Evolutionary conservation across 176 grass and related monocot species (phyloP).

Genomic region (Pharus latifolius): DNA sequence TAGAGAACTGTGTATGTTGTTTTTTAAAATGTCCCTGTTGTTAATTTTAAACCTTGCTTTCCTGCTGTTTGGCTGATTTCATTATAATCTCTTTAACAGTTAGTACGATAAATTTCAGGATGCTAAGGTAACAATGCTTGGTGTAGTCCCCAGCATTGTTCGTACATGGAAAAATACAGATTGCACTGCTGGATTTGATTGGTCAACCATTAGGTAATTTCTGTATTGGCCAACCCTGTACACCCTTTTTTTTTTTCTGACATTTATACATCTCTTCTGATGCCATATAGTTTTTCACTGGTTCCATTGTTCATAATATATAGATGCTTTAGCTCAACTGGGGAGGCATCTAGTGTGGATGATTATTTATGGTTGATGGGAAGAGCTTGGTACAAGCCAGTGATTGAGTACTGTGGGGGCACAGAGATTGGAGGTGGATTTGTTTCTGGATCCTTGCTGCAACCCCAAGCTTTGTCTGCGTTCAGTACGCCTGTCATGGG

Average conservation of each 20-base stretch:
- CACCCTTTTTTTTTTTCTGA: not conserved
- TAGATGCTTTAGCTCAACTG: constrained; percentile 94
- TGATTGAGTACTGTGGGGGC: constrained; percentile 93
- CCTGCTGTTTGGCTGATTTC: not conserved
- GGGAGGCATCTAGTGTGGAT: constrained; percentile 93
- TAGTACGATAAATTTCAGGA: constrained; percentile 45
- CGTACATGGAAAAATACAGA: constrained; percentile 82
- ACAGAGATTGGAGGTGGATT: constrained; percentile 94
- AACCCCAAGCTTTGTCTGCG: constrained; percentile 83
- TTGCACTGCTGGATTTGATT: constrained; percentile 77
- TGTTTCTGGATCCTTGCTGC: constrained; percentile 68
- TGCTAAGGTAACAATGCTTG: constrained; percentile 97
- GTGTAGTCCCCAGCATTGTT: constrained; percentile 88
- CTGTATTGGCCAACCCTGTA: not conserved
- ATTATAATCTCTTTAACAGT: not conserved
- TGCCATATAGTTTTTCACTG: constrained; percentile 6
- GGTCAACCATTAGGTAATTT: constrained; percentile 73
- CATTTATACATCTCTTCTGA: not conserved
- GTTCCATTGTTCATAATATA: constrained; percentile 12
- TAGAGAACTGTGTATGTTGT: not conserved
- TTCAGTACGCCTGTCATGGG: constrained; percentile 94
- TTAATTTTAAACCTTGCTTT: not conserved
- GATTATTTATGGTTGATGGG: constrained; percentile 99
- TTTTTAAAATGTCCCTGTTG: not conserved
- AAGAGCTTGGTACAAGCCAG: constrained; percentile 90